A percentile compares a stretch with the other conserved stretches of the same genome.
phyloP scores from a whole-genome alignment of 2,329 filamentous ascomycete species.

The Fusarium paranaense region DNA sequence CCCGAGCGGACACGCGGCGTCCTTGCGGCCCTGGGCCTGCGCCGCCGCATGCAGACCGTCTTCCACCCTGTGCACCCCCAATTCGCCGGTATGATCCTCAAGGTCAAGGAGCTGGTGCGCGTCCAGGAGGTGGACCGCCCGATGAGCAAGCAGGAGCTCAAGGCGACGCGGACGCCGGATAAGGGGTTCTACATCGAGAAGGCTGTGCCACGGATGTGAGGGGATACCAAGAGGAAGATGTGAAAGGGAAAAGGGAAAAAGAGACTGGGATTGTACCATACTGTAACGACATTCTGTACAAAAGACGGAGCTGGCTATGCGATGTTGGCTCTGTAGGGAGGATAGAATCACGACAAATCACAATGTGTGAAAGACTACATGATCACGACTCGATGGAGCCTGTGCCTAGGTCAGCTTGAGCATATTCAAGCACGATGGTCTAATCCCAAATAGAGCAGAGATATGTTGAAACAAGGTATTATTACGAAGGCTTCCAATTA shows the following conservation, averaged over 20 bases:
- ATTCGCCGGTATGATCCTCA: slow-evolving; percentile 90
- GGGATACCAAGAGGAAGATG: background rate
- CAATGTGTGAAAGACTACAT: slow-evolving; percentile 11
- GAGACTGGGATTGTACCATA: slow-evolving; percentile 45
- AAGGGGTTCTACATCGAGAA: slow-evolving; percentile 84
- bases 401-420: background rate
- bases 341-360: slow-evolving; percentile 20
- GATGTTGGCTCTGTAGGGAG: slow-evolving; percentile 2
- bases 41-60: slow-evolving; percentile 85
- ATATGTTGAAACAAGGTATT: slow-evolving; percentile 21
- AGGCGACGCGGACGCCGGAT: slow-evolving; percentile 78
- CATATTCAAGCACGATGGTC: background rate
- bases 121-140: slow-evolving; percentile 80
- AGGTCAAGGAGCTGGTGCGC: slow-evolving; percentile 90
- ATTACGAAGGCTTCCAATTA: slow-evolving; percentile 25
- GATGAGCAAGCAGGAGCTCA: slow-evolving; percentile 75
- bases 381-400: background rate
- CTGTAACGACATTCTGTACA: slow-evolving; percentile 46
- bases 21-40: slow-evolving; percentile 85
- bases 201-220: slow-evolving; percentile 47
- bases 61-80: slow-evolving; percentile 87
- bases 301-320: slow-evolving; percentile 21
- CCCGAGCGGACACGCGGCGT: slow-evolving; percentile 83
- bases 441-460: background rate
- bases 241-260: background rate